phyloP scores from a whole-genome alignment of 371 early-diverging fungal genomes.

The Mortierella sp. region DNA sequence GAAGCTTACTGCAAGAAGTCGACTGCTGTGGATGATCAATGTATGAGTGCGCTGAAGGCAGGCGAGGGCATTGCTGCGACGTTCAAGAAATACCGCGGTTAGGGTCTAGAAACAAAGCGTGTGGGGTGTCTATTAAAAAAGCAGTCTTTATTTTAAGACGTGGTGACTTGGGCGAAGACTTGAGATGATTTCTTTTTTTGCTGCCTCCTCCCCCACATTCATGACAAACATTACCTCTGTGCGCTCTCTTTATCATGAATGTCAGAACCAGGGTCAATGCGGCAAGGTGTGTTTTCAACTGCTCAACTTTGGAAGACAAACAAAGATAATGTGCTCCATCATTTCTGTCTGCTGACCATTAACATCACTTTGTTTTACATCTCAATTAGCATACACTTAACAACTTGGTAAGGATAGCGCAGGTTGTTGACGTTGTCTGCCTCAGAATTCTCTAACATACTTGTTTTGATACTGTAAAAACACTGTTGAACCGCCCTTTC shows the following conservation, averaged over 20 bases:
- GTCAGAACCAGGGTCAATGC: constrained; percentile 51
- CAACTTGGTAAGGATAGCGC: constrained; percentile 46
- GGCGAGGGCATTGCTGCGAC: constrained; percentile 74
- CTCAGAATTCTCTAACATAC: not conserved
- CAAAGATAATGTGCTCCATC: too few species aligned
- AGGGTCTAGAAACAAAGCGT: too few species aligned
- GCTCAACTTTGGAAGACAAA: too few species aligned
- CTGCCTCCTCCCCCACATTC: not conserved
- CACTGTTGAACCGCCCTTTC: too few species aligned
- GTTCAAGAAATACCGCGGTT: constrained; percentile 73
- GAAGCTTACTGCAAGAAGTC: constrained; percentile 64
- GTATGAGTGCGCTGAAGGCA: constrained; percentile 74
- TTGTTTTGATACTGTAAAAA: too few species aligned
- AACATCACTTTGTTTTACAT: too few species aligned
- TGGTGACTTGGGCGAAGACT: not conserved
- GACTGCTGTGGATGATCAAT: constrained; percentile 71
- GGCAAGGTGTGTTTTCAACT: constrained; percentile 38
- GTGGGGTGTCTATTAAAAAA: too few species aligned
- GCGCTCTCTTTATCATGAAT: constrained; percentile 47
- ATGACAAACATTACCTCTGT: constrained; percentile 25
- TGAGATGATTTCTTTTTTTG: too few species aligned
- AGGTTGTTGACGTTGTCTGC: too few species aligned
- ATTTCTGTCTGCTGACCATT: too few species aligned
- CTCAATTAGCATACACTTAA: constrained; percentile 42
- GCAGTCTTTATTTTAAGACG: too few species aligned